These are phyloP conservation scores for Tricholoma terreum DNA, from an alignment of 768 basidiomycete species.

Conservation along the genomic window DNA sequence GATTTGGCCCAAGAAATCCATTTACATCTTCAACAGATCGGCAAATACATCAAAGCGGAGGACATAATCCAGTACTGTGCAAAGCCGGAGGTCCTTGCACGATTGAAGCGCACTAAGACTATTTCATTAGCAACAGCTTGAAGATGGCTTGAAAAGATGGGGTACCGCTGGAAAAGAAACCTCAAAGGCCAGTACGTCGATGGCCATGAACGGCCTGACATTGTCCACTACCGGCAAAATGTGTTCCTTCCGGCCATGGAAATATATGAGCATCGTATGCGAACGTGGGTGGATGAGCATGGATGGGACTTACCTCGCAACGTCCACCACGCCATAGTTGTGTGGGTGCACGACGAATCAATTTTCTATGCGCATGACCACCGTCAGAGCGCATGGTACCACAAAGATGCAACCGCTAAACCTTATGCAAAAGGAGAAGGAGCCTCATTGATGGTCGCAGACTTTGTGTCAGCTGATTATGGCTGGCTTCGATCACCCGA, in stretches of 20 bases:
- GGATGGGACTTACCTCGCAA: background rate
- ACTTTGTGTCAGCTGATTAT: too few species aligned
- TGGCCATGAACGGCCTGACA: too few species aligned
- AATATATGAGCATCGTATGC: constrained; percentile 5
- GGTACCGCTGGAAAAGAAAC: constrained; percentile 16
- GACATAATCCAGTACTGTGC: too few species aligned
- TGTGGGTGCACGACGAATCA: constrained; percentile 25
- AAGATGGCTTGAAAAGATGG: too few species aligned
- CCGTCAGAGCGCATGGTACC: constrained; percentile 20
- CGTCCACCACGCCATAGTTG: constrained; percentile 6
- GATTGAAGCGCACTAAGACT: too few species aligned
- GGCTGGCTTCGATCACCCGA: too few species aligned
- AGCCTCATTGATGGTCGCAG: constrained; percentile 27
- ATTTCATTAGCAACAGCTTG: constrained; percentile 17
- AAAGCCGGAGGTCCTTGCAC: too few species aligned
- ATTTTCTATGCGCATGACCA: constrained; percentile 33
- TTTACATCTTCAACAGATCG: constrained; percentile 7
- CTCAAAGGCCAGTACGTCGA: constrained; percentile 25
- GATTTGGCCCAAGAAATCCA: too few species aligned
- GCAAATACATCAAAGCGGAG: constrained; percentile 18
- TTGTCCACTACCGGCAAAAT: too few species aligned
- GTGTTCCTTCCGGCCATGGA: too few species aligned
- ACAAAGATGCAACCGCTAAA: constrained; percentile 12
- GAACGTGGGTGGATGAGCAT: constrained; percentile 11
- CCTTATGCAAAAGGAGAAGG: constrained; percentile 33